These are phyloP conservation scores for Aegilops umbellulata DNA, from an alignment of 176 grass and related monocot species.

Conservation along the genomic window DNA sequence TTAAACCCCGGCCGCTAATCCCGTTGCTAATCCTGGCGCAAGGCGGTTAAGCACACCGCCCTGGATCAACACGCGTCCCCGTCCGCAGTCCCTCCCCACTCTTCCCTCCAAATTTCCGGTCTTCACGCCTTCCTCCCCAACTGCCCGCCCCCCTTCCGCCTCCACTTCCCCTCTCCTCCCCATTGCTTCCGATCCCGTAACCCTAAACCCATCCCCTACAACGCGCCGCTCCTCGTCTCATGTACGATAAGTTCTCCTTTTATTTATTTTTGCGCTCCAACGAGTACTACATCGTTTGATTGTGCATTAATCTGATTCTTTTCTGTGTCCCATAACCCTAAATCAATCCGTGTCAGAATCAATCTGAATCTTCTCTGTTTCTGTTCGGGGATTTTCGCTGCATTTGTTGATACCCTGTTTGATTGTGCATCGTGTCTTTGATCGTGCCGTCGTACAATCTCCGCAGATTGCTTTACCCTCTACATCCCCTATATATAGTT, in stretches of 20 bases:
- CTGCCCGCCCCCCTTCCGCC: not conserved
- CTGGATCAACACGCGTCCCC: constrained; percentile 12
- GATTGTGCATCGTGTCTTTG: not conserved
- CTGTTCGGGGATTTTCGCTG: not conserved
- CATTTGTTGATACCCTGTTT: not conserved
- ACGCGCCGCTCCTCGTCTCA: not conserved
- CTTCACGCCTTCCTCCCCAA: constrained; percentile 26
- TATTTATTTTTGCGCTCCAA: too few species aligned
- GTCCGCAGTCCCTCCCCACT: not conserved
- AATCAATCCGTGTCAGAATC: too few species aligned
- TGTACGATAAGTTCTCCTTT: not conserved
- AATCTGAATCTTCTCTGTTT: not conserved
- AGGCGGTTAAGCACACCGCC: constrained; percentile 23
- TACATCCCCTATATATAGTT: not conserved
- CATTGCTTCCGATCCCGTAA: not conserved
- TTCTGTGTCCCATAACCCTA: too few species aligned
- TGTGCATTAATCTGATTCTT: too few species aligned
- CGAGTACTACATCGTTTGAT: too few species aligned
- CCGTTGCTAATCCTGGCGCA: constrained; percentile 41
- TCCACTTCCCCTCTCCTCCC: not conserved
- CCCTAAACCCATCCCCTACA: constrained; percentile 1
- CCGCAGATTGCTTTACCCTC: not conserved
- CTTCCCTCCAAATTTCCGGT: constrained; percentile 42
- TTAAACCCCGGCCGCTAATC: constrained; percentile 38
- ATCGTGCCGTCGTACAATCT: not conserved